Evolutionary conservation across 2,329 filamentous ascomycete genomes (phyloP).

Genomic region (Huntiella savannae): DNA sequence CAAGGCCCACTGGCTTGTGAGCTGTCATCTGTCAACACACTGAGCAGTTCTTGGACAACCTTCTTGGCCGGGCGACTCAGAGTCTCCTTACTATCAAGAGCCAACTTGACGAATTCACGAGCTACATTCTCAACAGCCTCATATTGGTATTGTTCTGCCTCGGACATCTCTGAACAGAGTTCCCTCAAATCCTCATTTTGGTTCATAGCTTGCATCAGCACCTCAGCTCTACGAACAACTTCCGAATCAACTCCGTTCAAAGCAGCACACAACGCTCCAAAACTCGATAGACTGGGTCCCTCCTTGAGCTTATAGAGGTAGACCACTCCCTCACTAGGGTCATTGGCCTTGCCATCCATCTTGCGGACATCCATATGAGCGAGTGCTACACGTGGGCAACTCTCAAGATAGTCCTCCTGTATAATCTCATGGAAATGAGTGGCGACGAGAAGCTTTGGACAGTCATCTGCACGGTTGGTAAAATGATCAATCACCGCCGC

Average conservation of each 20-base stretch:
- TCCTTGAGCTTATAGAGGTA: constrained; percentile 53
- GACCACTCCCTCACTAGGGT: constrained; percentile 42
- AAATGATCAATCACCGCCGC: constrained; percentile 40
- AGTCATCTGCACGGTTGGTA: constrained; percentile 23
- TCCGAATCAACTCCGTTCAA: constrained; percentile 62
- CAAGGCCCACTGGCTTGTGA: too few species aligned
- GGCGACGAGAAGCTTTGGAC: constrained; percentile 39
- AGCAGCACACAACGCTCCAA: constrained; percentile 68
- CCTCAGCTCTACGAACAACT: constrained; percentile 58
- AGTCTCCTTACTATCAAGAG: neutral
- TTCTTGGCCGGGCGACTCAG: constrained; percentile 6
- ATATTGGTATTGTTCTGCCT: constrained; percentile 45
- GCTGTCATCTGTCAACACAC: neutral
- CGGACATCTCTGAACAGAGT: constrained; percentile 48
- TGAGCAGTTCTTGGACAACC: constrained; percentile 4
- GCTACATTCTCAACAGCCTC: constrained; percentile 43
- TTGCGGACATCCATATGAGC: constrained; percentile 49
- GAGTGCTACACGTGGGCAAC: constrained; percentile 26
- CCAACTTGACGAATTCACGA: constrained; percentile 32
- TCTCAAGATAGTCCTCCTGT: constrained; percentile 36
- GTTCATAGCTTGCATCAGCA: constrained; percentile 47
- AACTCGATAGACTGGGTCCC: constrained; percentile 61
- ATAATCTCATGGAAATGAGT: constrained; percentile 58
- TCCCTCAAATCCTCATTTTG: constrained; percentile 59
- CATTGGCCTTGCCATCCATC: constrained; percentile 32